These are phyloP conservation scores for Trichoderma polysporum DNA, from an alignment of 2,329 filamentous ascomycete species.

Conservation along the genomic window DNA sequence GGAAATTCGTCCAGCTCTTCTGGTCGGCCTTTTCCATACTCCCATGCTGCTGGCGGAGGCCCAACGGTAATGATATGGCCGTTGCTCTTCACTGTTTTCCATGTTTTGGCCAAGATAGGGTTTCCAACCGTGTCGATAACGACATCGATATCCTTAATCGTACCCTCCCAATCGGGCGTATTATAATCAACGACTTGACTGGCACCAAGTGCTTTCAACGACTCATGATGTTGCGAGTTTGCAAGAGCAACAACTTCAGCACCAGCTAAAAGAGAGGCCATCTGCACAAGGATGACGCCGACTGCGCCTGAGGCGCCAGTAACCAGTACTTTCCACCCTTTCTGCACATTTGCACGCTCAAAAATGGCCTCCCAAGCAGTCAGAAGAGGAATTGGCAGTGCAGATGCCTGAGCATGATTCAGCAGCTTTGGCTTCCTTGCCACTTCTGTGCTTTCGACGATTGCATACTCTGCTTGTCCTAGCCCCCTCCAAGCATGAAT, in stretches of 20 bases:
- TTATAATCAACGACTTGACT: constrained; percentile 32
- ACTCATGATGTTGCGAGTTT: constrained; percentile 23
- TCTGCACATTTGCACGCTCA: constrained; percentile 23
- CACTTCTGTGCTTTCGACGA: constrained; percentile 23
- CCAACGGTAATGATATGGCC: constrained; percentile 38
- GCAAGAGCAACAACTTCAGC: constrained; percentile 33
- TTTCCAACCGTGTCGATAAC: constrained; percentile 36
- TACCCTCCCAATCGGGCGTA: constrained; percentile 25
- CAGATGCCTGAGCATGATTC: constrained; percentile 30
- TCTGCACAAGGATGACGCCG: constrained; percentile 32
- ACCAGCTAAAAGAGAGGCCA: constrained; percentile 26
- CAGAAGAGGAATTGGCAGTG: constrained; percentile 34
- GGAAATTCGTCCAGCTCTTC: constrained; percentile 25
- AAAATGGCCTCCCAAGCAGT: constrained; percentile 34
- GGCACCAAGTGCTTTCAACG: constrained; percentile 27
- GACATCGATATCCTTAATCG: constrained; percentile 28
- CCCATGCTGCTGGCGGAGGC: constrained; percentile 37
- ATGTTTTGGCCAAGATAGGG: constrained; percentile 30
- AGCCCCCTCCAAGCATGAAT: constrained; percentile 25
- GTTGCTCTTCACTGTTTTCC: constrained; percentile 31
- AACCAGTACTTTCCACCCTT: constrained; percentile 28
- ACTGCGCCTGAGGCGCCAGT: constrained; percentile 36
- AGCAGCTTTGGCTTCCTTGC: constrained; percentile 26
- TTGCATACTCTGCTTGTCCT: constrained; percentile 33
- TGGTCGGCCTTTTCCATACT: constrained; percentile 26